Conservation (phyloP, 331 rosid genomes). For the Cydonia oblonga region DNA sequence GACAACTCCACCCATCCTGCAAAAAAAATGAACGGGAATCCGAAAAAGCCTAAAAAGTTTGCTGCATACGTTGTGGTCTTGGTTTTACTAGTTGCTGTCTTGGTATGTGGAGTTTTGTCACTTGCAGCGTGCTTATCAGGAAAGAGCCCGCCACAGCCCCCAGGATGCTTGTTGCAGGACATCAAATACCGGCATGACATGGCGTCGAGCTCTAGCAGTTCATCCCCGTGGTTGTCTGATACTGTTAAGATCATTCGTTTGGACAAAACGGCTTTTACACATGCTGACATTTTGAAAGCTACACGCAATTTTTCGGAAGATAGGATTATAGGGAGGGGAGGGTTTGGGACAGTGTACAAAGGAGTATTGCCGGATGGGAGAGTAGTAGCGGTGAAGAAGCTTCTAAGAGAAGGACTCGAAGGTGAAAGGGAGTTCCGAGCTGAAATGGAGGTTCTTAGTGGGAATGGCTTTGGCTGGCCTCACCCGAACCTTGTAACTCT, state of each 20-base stretch:
- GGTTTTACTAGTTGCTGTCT: constrained; percentile 32
- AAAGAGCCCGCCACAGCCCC: constrained; percentile 34
- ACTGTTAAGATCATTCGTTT: constrained; percentile 63
- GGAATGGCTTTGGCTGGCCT: constrained; percentile 74
- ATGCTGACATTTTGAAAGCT: constrained; percentile 67
- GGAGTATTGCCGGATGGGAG: constrained; percentile 70
- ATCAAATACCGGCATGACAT: constrained; percentile 28
- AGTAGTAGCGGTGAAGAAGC: constrained; percentile 92
- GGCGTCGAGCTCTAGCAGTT: constrained; percentile 35
- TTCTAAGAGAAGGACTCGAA: constrained; percentile 64
- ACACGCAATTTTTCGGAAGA: constrained; percentile 69
- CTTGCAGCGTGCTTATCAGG: constrained; percentile 29
- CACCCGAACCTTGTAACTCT: constrained; percentile 90
- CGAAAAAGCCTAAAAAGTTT: constrained; percentile 13
- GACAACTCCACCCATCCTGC: constrained; percentile 6
- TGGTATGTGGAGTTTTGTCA: constrained; percentile 37
- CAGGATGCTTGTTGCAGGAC: constrained; percentile 34
- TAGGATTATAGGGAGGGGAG: constrained; percentile 80
- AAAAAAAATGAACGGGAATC: background rate
- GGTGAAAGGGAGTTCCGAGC: constrained; percentile 87
- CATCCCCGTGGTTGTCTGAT: constrained; percentile 55
- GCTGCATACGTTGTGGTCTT: constrained; percentile 26
- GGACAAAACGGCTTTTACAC: constrained; percentile 71
- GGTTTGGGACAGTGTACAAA: constrained; percentile 76
- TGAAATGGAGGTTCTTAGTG: constrained; percentile 87